Evolutionary conservation across 1,139 yeast species (phyloP), one percentile per base, ranked within the genome.

Genomic region (Zygoascus meyerae): DNA sequence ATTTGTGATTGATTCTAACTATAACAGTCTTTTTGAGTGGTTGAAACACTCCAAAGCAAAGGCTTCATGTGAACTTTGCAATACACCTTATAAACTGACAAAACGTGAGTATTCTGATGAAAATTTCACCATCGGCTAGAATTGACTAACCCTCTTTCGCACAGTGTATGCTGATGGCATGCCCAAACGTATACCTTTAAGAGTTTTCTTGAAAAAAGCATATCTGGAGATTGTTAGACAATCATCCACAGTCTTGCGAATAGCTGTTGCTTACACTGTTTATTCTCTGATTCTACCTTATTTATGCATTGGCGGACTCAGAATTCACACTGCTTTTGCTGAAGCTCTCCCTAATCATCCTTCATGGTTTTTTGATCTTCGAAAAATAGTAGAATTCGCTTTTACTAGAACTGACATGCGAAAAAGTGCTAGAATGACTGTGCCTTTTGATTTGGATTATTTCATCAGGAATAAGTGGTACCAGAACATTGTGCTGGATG

Each of bases 41-140:
- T 73, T 92, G 35, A 74, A 73, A 49, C 79, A 81, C 55, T 78
- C 85, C 41, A 74, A 78, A 52, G 72, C 78, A 44, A 72, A 76
- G 38, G 76, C 80, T 40, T 74, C 77, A 40, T 92, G 99, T 73
- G 98, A 92, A 63, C 86, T 92, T 32, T 92, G 99, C 63, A 83
- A 87, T 58, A 73, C 86, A 26, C 79, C 81, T 12, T 90, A 85
- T 64, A 74, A 72, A 50, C 86, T 92, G 64, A 74, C 75, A 39
- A 84, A 90, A 21, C 32, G 51, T 48, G 33, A 36, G 51, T 34
- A 10, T 35, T 10, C 4, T 21, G n/a, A n/a, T 10, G 33, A 7
- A 8, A 7, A 5, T 30, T 16, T 21, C 31, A 16, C 18, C 12
- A 12, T 28, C 33, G 30, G 34, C 32, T 26, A 2, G 15, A 15